A percentile compares a stretch with the other conserved stretches of the same genome.
These are phyloP conservation scores for Epichloe sylvatica DNA, from an alignment of 2,329 filamentous ascomycete genomes.

Conservation along the genomic window DNA sequence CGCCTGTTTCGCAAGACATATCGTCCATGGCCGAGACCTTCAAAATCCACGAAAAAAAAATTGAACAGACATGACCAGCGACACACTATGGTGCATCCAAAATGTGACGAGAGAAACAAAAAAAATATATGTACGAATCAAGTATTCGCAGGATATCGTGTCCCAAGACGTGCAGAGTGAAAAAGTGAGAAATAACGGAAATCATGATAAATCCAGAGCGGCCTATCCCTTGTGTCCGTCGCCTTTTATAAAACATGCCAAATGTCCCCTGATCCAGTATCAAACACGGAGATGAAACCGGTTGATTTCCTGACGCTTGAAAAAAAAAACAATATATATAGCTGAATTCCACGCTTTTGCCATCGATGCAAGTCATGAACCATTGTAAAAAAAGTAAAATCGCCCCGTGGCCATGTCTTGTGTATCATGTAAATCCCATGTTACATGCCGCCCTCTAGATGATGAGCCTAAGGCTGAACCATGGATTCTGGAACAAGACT, in stretches of 20 bases:
- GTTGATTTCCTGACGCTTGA: neutral
- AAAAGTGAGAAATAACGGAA: neutral
- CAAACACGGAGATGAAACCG: neutral
- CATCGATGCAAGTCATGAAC: neutral
- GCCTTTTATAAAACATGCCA: neutral
- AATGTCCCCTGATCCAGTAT: neutral
- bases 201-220: neutral
- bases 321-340: neutral
- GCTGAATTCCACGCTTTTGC: neutral
- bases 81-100: neutral
- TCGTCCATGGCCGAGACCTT: neutral
- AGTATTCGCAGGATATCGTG: no score
- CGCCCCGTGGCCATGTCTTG: neutral
- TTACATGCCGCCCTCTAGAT: constrained; percentile 20
- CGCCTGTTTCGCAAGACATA: neutral
- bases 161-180: neutral
- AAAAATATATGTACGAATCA: no score
- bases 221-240: neutral
- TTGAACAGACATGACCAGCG: neutral
- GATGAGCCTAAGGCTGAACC: constrained; percentile 19
- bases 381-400: neutral
- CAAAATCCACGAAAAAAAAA: neutral
- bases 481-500: constrained; percentile 24
- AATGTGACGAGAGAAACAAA: no score
- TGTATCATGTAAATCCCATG: constrained; percentile 6